phyloP scores from a whole-genome alignment of 805 yeast genomes.

The Spathaspora sp. region DNA sequence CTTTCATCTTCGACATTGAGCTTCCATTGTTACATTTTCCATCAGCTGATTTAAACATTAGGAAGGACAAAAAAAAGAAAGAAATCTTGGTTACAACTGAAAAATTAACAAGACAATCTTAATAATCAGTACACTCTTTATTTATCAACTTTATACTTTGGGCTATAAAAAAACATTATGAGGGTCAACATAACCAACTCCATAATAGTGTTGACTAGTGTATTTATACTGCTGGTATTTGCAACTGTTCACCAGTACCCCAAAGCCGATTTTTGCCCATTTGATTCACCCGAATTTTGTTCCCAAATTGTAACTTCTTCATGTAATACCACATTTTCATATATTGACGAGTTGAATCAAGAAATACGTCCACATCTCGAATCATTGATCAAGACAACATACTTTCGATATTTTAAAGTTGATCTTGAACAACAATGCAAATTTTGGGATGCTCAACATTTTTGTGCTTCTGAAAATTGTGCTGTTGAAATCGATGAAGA shows the following conservation, averaged over 20 bases:
- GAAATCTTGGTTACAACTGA: not conserved
- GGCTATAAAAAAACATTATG: not conserved
- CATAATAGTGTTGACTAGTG: not conserved
- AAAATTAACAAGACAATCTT: not conserved
- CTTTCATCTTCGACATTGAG: not conserved
- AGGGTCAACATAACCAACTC: not conserved
- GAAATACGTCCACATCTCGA: slow-evolving; percentile 46
- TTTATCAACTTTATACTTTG: not conserved
- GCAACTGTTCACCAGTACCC: slow-evolving; percentile 2
- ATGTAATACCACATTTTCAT: slow-evolving; percentile 43
- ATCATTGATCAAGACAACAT: slow-evolving; percentile 65
- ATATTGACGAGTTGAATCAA: slow-evolving; percentile 35
- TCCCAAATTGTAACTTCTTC: slow-evolving; percentile 42
- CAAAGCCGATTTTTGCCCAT: slow-evolving; percentile 25
- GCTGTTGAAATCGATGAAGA: slow-evolving; percentile 80
- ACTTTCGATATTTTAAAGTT: slow-evolving; percentile 82
- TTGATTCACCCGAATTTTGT: slow-evolving; percentile 42
- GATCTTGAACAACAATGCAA: slow-evolving; percentile 83
- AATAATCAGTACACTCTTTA: not conserved
- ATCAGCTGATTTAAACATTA: not conserved
- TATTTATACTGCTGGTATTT: not conserved
- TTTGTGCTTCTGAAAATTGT: slow-evolving; percentile 84
- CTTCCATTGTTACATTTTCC: not conserved
- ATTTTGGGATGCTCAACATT: slow-evolving; percentile 77
- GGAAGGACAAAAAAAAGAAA: not conserved